Evolutionary conservation across 2,329 filamentous ascomycete species (phyloP).

Genomic region (Calonectria fujianensis): DNA sequence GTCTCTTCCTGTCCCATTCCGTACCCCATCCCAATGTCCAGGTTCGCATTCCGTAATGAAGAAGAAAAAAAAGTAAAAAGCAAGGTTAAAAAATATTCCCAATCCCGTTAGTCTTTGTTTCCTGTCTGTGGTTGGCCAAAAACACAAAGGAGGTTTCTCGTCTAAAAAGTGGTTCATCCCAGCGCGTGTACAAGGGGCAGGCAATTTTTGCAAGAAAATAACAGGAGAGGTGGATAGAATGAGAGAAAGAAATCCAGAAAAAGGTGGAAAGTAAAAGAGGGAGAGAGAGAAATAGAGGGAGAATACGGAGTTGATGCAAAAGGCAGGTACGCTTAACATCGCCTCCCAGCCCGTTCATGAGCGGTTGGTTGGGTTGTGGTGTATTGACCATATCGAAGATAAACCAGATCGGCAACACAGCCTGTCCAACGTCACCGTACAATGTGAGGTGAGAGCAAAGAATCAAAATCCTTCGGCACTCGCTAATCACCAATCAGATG

Average conservation of each 20-base stretch:
- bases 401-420: conserved; percentile 27
- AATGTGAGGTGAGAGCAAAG: conserved; percentile 32
- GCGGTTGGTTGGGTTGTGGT: neutral
- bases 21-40: conserved; percentile 22
- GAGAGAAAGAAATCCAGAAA: conserved; percentile 33
- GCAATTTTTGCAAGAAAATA: conserved; percentile 31
- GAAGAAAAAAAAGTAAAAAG: conserved; percentile 41
- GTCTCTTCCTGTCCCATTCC: conserved; percentile 30
- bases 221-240: conserved; percentile 4
- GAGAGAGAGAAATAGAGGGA: conserved; percentile 5
- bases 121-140: neutral
- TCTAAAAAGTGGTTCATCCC: conserved; percentile 49
- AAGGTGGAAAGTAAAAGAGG: conserved; percentile 35
- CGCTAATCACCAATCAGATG: conserved; percentile 56
- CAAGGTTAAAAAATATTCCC: conserved; percentile 24
- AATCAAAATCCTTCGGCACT: conserved; percentile 26
- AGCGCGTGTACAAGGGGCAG: conserved; percentile 50
- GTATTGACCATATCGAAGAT: conserved; percentile 28
- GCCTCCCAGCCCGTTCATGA: conserved; percentile 9
- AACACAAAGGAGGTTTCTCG: conserved; percentile 19
- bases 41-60: conserved; percentile 32
- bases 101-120: conserved; percentile 11
- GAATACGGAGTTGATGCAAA: conserved; percentile 17
- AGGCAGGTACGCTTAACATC: conserved; percentile 2
- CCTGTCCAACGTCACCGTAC: conserved; percentile 36